Percentiles rank a stretch among this genome's conserved stretches.
Evolutionary conservation across 345 rosid species (phyloP).

Genomic region (Brassica juncea): DNA sequence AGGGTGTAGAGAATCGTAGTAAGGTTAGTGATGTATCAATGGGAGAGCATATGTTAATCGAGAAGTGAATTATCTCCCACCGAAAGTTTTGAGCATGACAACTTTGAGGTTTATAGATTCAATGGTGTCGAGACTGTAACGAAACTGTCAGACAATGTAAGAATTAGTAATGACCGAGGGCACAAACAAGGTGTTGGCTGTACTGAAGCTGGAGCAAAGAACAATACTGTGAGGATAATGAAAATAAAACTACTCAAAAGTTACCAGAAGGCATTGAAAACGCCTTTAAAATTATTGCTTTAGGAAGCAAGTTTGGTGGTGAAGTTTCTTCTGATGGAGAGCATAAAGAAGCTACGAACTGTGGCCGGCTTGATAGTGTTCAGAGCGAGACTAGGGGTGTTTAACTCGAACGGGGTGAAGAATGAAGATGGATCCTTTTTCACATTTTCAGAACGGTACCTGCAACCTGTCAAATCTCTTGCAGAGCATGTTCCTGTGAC

Average conservation of each 20-base stretch:
- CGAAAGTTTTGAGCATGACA: slow-evolving; percentile 87
- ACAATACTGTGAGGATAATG: slow-evolving; percentile 71
- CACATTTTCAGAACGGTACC: slow-evolving; percentile 78
- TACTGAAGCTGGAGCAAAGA: slow-evolving; percentile 33
- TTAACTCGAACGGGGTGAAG: no score
- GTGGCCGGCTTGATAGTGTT: slow-evolving; percentile 35
- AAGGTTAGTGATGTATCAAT: slow-evolving; percentile 51
- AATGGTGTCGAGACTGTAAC: slow-evolving; percentile 47
- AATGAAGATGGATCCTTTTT: slow-evolving; percentile 32
- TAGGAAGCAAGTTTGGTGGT: slow-evolving; percentile 72
- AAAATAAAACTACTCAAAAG: slow-evolving; percentile 61
- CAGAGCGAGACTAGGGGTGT: no score
- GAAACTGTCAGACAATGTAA: no score
- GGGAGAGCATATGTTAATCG: slow-evolving; percentile 61
- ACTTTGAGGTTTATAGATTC: slow-evolving; percentile 75
- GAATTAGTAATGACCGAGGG: no score
- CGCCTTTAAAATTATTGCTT: slow-evolving; percentile 66
- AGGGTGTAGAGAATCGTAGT: slow-evolving; percentile 48
- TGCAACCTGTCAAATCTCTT: slow-evolving; percentile 71
- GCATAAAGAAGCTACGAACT: slow-evolving; percentile 56
- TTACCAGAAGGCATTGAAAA: slow-evolving; percentile 72
- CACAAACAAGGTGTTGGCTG: no score
- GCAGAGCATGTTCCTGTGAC: slow-evolving; percentile 70
- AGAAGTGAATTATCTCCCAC: slow-evolving; percentile 94
- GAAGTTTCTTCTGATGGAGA: slow-evolving; percentile 85